Conservation (phyloP, 441 rosid species). For the Metrosideros polymorpha region DNA sequence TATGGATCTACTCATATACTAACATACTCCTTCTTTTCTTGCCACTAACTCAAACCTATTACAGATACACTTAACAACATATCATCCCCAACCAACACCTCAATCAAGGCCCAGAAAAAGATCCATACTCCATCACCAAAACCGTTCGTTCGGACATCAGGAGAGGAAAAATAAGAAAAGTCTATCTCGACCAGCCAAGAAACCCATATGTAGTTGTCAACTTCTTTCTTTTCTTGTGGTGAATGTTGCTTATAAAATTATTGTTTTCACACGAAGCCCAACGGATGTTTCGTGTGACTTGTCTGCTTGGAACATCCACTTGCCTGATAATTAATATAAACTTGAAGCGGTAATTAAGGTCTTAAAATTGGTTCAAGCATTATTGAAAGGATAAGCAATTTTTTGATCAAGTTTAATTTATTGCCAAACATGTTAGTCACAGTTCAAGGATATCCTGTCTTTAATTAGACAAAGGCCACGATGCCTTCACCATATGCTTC, state of each 20-base stretch:
- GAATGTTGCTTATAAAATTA: neutral
- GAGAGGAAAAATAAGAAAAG: too few species aligned
- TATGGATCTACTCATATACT: too few species aligned
- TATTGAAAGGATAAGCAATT: neutral
- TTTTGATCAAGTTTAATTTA: neutral
- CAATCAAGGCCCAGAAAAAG: too few species aligned
- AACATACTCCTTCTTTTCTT: too few species aligned
- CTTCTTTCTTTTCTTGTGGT: neutral
- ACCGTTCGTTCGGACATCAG: too few species aligned
- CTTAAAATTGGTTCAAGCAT: neutral
- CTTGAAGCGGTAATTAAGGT: neutral
- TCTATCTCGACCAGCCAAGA: too few species aligned
- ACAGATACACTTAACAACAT: too few species aligned
- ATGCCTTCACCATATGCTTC: neutral
- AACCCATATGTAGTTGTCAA: too few species aligned
- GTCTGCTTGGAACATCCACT: neutral
- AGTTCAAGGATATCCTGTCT: neutral
- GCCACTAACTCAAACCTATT: too few species aligned
- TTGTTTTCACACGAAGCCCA: neutral
- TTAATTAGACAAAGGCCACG: neutral
- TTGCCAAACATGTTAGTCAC: neutral
- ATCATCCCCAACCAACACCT: too few species aligned
- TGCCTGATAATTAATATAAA: neutral
- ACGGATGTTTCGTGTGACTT: neutral
- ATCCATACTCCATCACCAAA: too few species aligned